These are phyloP conservation scores for Talaromyces wortmannii DNA, from an alignment of 495 filamentous ascomycete genomes.

Conservation along the genomic window DNA sequence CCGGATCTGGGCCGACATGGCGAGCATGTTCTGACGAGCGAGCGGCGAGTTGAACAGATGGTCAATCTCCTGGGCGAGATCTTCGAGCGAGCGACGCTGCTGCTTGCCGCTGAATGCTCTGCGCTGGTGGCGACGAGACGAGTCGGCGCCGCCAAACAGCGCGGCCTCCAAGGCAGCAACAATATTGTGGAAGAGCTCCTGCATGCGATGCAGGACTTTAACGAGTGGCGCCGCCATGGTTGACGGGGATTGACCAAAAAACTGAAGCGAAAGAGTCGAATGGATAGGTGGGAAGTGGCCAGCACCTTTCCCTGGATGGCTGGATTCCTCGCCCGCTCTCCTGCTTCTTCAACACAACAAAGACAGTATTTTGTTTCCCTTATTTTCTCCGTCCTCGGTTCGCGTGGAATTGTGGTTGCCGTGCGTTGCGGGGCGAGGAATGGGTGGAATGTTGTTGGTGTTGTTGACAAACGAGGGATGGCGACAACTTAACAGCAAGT, in stretches of 20 bases:
- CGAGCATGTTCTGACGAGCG: conserved; percentile 32
- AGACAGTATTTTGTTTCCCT: no score
- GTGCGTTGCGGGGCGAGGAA: no score
- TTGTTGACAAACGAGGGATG: no score
- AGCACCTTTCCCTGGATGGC: neutral
- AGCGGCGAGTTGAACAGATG: conserved; percentile 39
- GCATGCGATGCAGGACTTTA: conserved; percentile 41
- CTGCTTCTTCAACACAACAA: no score
- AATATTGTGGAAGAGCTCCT: conserved; percentile 48
- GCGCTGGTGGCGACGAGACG: conserved; percentile 17
- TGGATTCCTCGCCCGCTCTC: no score
- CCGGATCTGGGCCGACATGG: conserved; percentile 53
- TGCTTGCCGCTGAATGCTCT: conserved; percentile 26
- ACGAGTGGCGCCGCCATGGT: conserved; percentile 33
- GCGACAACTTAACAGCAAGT: no score
- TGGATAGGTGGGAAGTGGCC: neutral
- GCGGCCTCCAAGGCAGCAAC: conserved; percentile 42
- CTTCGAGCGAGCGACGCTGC: conserved; percentile 41
- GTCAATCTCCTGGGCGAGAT: conserved; percentile 44
- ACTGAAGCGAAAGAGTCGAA: neutral
- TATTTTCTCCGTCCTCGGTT: no score
- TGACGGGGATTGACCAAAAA: neutral
- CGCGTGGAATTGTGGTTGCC: no score
- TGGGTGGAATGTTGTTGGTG: no score
- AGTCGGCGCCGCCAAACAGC: conserved; percentile 35